These are phyloP conservation scores for Areca catechu DNA, from an alignment of 176 grass and related monocot genomes.

Conservation along the genomic window DNA sequence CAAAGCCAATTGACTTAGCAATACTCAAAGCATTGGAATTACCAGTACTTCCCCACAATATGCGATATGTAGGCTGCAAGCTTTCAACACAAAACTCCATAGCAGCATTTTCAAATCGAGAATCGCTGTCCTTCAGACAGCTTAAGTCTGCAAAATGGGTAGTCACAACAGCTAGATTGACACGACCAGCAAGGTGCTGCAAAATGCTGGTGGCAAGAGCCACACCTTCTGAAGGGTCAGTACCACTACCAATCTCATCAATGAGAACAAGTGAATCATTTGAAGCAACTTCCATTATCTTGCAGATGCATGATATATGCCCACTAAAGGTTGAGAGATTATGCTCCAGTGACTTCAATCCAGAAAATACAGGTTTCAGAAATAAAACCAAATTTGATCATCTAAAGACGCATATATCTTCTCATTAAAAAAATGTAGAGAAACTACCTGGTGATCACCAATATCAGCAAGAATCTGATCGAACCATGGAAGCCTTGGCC, in stretches of 20 bases:
- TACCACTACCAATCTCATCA: slow-evolving; percentile 73
- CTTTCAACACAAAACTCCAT: slow-evolving; percentile 72
- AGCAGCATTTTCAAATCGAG: slow-evolving; percentile 66
- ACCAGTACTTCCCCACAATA: slow-evolving; percentile 64
- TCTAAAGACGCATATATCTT: slow-evolving; percentile 25
- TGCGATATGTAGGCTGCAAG: slow-evolving; percentile 55
- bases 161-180: slow-evolving; percentile 51
- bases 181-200: slow-evolving; percentile 37
- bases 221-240: slow-evolving; percentile 73
- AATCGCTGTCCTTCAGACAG: slow-evolving; percentile 34
- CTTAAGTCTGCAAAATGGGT: slow-evolving; percentile 74
- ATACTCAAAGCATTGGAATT: slow-evolving; percentile 70
- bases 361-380: slow-evolving; percentile 48
- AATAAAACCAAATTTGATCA: slow-evolving; percentile 37
- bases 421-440: slow-evolving; percentile 39
- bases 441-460: slow-evolving; percentile 71
- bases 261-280: slow-evolving; percentile 61
- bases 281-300: slow-evolving; percentile 45
- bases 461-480: slow-evolving; percentile 66
- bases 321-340: slow-evolving; percentile 74
- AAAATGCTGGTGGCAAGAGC: slow-evolving; percentile 71
- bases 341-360: slow-evolving; percentile 75
- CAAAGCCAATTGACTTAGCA: slow-evolving; percentile 73
- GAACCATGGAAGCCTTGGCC: slow-evolving; percentile 63
- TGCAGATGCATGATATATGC: slow-evolving; percentile 61